Evolutionary conservation across 495 filamentous ascomycete genomes (phyloP).

Genomic region (Daldinia bambusicola): DNA sequence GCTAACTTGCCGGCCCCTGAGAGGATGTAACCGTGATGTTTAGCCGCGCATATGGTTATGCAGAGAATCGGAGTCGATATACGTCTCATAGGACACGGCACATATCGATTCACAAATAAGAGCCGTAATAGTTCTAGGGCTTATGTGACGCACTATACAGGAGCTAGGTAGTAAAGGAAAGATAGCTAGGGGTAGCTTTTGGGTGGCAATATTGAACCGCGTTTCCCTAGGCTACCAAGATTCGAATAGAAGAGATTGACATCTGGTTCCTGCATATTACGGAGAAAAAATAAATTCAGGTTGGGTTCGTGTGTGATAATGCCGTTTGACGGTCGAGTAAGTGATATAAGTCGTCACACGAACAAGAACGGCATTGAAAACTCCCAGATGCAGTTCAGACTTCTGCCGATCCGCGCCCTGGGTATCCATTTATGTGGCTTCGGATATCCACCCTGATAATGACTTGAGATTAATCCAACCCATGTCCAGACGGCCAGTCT

Average conservation of each 20-base stretch:
- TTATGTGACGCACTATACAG: conserved; percentile 41
- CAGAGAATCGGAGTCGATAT: conserved; percentile 38
- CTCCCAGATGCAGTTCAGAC: conserved; percentile 23
- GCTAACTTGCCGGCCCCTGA: conserved; percentile 39
- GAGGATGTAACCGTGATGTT: conserved; percentile 44
- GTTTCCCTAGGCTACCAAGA: conserved; percentile 28
- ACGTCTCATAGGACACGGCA: conserved; percentile 35
- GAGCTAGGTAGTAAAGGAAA: neutral
- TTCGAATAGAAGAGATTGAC: conserved; percentile 14
- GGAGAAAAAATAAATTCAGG: conserved; percentile 5
- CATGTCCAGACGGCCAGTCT: conserved; percentile 36
- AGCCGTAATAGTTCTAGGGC: conserved; percentile 39
- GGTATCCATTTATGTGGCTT: conserved; percentile 36
- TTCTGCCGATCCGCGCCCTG: conserved; percentile 35
- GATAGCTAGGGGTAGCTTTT: conserved; percentile 23
- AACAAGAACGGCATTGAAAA: conserved; percentile 23
- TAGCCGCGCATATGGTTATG: conserved; percentile 42
- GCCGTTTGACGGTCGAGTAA: conserved; percentile 15
- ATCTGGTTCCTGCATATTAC: conserved; percentile 38
- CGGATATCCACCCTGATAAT: conserved; percentile 42
- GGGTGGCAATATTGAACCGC: conserved; percentile 36
- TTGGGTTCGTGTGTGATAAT: conserved; percentile 31
- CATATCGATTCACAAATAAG: conserved; percentile 27
- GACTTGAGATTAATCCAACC: conserved; percentile 42
- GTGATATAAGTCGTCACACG: conserved; percentile 37